Evolutionary conservation across 306 rosid genomes (phyloP), one percentile per base, ranked within the genome.

Genomic region (Erythrophleum fordii): DNA sequence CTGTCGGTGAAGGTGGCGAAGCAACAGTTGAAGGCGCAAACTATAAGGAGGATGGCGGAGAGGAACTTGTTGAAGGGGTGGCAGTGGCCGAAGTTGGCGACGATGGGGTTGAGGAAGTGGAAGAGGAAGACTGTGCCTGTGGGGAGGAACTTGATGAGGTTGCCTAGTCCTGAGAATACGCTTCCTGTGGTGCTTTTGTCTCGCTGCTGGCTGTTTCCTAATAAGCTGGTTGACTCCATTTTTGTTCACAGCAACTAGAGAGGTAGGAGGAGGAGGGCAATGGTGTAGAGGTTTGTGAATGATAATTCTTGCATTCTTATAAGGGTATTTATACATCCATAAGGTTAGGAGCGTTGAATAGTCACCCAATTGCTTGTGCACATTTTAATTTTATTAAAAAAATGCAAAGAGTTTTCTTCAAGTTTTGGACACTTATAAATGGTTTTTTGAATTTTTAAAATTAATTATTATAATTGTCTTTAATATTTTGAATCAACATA

Each of bases 1-100:
- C 97, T 93, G 66, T 95, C 99, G 0, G 95, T 91, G 85, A 95
- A 95, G 81, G 91, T 82, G 37, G 97, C 65, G 64, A 95, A 91
- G 56, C 28, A 86, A 29, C 97, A 95, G 64, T 83, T 89, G 74
- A 95, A 73, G 20, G 76, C 95, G 16, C 91, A 90, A 0, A 89
- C 0, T 0, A 1, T 69, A 2, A 95, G 85, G 37, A 95, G 81
- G 12, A 61, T 45, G 22, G 72, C 31, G 17, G 86, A 87, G 6
- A 91, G 77, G 82, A 80, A 88, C 75, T 91, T 93, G 88, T 91
- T 82, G 72, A 87, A 0, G 28, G 80, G 31, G 23, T 16, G 6
- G 91, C 99, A 95, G 18, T 86, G 72, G 49, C 99, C 99, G 60
- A 5, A 81, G 86, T 93, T 88, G 83, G 97, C 89, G 0, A 89